A percentile compares a stretch with the other conserved stretches of the same genome.
phyloP scores from a whole-genome alignment of 257 asterid genomes.

The Parsonsia alboflavescens region DNA sequence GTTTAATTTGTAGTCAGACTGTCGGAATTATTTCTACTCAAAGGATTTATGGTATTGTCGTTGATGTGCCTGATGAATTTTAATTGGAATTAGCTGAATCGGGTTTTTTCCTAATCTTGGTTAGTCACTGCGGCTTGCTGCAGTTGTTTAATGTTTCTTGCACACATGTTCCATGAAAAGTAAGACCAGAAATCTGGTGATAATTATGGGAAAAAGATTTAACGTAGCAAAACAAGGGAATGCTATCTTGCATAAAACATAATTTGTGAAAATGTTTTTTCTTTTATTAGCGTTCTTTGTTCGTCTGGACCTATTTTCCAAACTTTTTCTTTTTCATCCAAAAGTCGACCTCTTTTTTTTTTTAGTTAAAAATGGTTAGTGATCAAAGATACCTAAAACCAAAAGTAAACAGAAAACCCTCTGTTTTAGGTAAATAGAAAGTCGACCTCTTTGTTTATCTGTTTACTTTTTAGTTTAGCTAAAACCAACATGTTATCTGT shows the following conservation, averaged over 20 bases:
- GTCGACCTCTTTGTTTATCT: too few relatives aligned
- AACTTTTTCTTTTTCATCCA: too few relatives aligned
- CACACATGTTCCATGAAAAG: constrained; percentile 34
- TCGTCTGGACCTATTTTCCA: too few relatives aligned
- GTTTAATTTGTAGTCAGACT: neutral
- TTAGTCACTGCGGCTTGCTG: neutral
- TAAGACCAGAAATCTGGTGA: neutral
- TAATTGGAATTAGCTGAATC: neutral
- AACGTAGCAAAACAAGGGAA: neutral
- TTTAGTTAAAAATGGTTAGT: too few relatives aligned
- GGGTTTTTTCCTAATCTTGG: neutral
- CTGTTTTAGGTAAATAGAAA: too few relatives aligned
- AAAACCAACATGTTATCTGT: too few relatives aligned
- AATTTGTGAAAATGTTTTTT: neutral
- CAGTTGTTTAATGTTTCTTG: constrained; percentile 7
- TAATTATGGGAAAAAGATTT: neutral
- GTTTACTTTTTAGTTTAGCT: too few relatives aligned
- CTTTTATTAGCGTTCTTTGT: neutral
- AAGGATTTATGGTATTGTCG: neutral
- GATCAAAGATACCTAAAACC: too few relatives aligned
- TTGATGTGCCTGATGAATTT: neutral
- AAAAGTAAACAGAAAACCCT: too few relatives aligned
- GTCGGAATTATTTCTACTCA: neutral
- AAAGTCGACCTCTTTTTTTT: too few relatives aligned
- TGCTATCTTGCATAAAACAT: neutral